Conservation (phyloP, 2,329 filamentous ascomycete genomes). For the Colletotrichum sublineola region DNA sequence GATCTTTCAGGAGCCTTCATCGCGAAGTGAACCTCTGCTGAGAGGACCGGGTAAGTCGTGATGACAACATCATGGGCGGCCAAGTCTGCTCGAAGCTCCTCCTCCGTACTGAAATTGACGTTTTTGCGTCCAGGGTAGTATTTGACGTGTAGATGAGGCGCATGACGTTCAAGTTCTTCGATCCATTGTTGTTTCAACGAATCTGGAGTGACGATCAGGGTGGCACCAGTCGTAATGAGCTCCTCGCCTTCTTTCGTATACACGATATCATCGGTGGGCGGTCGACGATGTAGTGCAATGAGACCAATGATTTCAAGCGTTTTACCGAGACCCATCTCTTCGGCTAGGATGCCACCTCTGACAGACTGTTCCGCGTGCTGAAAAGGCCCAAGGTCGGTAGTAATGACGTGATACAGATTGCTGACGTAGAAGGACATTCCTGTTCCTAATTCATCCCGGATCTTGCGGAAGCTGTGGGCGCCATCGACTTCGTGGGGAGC, state of each 20-base stretch:
- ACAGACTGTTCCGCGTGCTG: constrained; percentile 56
- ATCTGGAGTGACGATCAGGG: constrained; percentile 72
- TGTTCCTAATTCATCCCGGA: constrained; percentile 4
- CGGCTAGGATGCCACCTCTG: constrained; percentile 76
- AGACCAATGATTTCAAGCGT: constrained; percentile 82
- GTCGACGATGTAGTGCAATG: constrained; percentile 72
- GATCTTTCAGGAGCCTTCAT: constrained; percentile 76
- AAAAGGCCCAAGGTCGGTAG: constrained; percentile 62
- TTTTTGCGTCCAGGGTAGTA: constrained; percentile 67
- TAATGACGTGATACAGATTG: constrained; percentile 71
- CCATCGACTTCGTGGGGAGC: not conserved
- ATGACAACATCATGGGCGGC: constrained; percentile 70
- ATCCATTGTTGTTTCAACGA: constrained; percentile 73
- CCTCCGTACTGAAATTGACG: constrained; percentile 52
- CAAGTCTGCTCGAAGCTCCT: constrained; percentile 59
- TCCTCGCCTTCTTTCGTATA: constrained; percentile 55
- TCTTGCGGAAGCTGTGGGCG: constrained; percentile 37
- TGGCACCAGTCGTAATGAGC: constrained; percentile 66
- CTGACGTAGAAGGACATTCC: constrained; percentile 67
- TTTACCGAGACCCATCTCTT: constrained; percentile 89
- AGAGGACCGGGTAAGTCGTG: constrained; percentile 78
- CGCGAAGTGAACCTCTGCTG: constrained; percentile 84
- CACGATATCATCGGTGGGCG: constrained; percentile 44
- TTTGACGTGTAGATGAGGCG: constrained; percentile 68
- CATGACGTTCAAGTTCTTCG: constrained; percentile 69